phyloP scores from a whole-genome alignment of 2,329 filamentous ascomycete genomes.

The Cryphonectria nitschkei region DNA sequence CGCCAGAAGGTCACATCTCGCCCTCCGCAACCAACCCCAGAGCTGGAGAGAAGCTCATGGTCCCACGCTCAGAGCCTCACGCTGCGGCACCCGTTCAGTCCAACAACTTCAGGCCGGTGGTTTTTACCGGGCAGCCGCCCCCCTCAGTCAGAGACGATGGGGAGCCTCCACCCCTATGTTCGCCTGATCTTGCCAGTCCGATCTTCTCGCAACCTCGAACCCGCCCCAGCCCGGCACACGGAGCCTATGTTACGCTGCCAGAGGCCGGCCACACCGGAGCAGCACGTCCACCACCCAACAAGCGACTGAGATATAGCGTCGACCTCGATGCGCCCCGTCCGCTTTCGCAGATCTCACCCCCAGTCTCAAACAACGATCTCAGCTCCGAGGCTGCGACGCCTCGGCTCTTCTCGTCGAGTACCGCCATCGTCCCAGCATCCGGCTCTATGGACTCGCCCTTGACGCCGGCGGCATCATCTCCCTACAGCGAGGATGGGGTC shows the following conservation, averaged over 20 bases:
- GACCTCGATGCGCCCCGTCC: constrained; percentile 22
- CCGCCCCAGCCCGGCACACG: not conserved
- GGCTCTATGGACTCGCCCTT: constrained; percentile 40
- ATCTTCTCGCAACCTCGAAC: constrained; percentile 15
- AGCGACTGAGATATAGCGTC: constrained; percentile 29
- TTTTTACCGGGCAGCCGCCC: constrained; percentile 14
- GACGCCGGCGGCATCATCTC: constrained; percentile 46
- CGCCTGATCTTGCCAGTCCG: constrained; percentile 20
- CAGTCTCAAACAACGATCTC: constrained; percentile 11
- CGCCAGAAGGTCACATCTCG: constrained; percentile 18
- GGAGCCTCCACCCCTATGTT: constrained; percentile 10
- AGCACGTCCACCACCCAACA: constrained; percentile 21
- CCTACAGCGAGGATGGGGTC: constrained; percentile 39
- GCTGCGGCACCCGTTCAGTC: not conserved
- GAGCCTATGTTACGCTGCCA: constrained; percentile 6
- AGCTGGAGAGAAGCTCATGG: not conserved
- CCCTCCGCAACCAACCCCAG: constrained; percentile 16
- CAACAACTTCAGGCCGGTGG: constrained; percentile 5
- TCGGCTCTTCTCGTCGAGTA: constrained; percentile 35
- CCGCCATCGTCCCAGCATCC: constrained; percentile 5
- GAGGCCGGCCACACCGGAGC: constrained; percentile 7
- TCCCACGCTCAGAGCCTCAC: constrained; percentile 14
- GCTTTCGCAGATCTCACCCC: constrained; percentile 19
- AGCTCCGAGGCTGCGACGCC: constrained; percentile 19
- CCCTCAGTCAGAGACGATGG: constrained; percentile 6